Base-by-base conservation (phyloP, 2,329 filamentous ascomycete species). In the Penicillium janthinellum region DNA sequence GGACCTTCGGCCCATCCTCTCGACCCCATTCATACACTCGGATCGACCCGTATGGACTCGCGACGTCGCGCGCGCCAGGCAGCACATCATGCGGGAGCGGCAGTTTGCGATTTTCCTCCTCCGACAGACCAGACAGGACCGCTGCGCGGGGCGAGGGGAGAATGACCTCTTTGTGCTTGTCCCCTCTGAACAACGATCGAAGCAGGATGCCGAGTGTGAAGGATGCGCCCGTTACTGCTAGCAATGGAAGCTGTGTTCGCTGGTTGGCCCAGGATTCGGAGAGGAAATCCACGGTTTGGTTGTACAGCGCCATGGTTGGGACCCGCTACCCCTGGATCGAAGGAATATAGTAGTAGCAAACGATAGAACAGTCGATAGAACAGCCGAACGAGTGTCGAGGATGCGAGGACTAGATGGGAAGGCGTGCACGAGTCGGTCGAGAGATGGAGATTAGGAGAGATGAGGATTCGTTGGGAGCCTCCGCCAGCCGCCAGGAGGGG, bases 21-120 rank as follows among this genome's bases (percentile, higher is more conserved):
- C 90, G 89, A 0, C 92, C 92, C 84, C 88, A 95, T 79, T 96
- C 92, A 71, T 92, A 94, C 3, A 91, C 87, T 48, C 88, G 81
- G 62, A 91, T 84, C 4, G 79, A 85, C 15, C 91, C 91, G 70
- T 91, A 92, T 2, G 78, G 78, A 7, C 70, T 76, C 3, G 69
- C 64, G 15, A 95, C 86, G 71, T 92, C 86, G 59, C 90, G 83
- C 0, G 79, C 85, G 6, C 90, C 75, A 5, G 75, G 75, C 5
- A 93, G 82, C 15, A 84, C 83, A 73, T 91, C 83, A 3, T 86
- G 86, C 1, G 90, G 90, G 73, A 95, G 92, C 2, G 86, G 83
- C 6, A 83, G 72, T 22, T 70, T 67, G 39, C 72, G 70, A 48
- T 75, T 74, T 61, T 81, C 75, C 14, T 69, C 67, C 8, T 72